phyloP scores from a whole-genome alignment of 352 stramenopile species.

The Globisporangium heterothallicum region DNA sequence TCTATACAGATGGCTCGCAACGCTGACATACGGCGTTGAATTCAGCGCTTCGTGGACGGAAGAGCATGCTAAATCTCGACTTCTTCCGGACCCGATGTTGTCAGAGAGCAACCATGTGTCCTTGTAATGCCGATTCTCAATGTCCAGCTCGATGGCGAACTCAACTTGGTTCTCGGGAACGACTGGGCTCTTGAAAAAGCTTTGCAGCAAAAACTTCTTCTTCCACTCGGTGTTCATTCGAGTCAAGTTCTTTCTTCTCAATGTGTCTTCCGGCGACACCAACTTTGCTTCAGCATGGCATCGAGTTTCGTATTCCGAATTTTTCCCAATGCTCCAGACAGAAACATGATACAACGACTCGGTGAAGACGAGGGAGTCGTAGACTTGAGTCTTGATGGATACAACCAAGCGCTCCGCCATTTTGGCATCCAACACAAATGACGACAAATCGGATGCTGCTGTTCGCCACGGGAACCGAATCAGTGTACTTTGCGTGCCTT shows the following conservation, averaged over 20 bases:
- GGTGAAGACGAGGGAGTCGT: constrained; percentile 65
- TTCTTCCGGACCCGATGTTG: constrained; percentile 62
- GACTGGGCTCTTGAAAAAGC: constrained; percentile 64
- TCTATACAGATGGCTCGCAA: constrained; percentile 56
- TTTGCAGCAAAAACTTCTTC: constrained; percentile 71
- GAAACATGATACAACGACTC: constrained; percentile 55
- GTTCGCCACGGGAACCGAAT: constrained; percentile 72
- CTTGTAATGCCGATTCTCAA: constrained; percentile 43
- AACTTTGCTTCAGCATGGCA: constrained; percentile 48
- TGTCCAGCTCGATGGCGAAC: constrained; percentile 53
- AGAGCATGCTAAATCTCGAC: constrained; percentile 54
- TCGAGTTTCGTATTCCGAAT: constrained; percentile 53
- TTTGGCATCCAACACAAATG: constrained; percentile 24
- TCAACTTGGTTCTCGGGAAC: constrained; percentile 62
- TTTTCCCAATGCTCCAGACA: constrained; percentile 58
- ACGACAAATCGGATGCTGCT: constrained; percentile 28
- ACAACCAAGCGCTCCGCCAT: constrained; percentile 27
- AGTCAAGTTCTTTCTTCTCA: constrained; percentile 43
- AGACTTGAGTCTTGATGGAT: constrained; percentile 39
- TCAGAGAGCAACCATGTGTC: constrained; percentile 66
- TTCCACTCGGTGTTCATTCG: constrained; percentile 64
- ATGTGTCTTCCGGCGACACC: constrained; percentile 26
- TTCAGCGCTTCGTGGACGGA: constrained; percentile 55
- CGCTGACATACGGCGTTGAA: constrained; percentile 59
- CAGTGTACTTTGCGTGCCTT: constrained; percentile 47